These are phyloP conservation scores for Salix udensis DNA, from an alignment of 345 rosid genomes.

Conservation along the genomic window DNA sequence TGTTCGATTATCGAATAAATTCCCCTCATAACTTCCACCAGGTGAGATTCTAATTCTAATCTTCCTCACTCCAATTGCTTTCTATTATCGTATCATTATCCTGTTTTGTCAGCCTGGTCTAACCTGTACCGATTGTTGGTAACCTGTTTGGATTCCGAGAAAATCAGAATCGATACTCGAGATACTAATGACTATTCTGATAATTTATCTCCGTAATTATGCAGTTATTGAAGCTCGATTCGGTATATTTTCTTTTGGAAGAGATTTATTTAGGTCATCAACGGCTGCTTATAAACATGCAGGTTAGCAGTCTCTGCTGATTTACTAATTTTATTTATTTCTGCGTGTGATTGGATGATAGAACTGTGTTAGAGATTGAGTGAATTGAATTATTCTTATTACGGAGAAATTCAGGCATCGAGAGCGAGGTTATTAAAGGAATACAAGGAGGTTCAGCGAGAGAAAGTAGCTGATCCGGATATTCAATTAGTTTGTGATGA, in stretches of 20 bases:
- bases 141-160: background rate
- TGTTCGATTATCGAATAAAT: background rate
- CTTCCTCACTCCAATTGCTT: background rate
- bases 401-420: slow-evolving; percentile 54
- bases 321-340: background rate
- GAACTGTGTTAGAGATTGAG: background rate
- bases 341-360: background rate
- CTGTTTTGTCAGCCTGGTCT: background rate
- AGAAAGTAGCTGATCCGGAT: slow-evolving; percentile 90
- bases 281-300: background rate
- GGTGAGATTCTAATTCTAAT: background rate
- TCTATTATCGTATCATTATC: background rate
- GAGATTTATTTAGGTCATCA: background rate
- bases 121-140: background rate
- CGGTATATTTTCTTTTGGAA: background rate
- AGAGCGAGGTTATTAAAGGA: slow-evolving; percentile 96
- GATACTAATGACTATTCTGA: background rate
- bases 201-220: background rate
- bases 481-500: slow-evolving; percentile 92
- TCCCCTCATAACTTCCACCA: background rate
- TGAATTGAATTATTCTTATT: background rate
- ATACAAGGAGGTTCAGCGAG: slow-evolving; percentile 94
- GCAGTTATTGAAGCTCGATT: background rate
- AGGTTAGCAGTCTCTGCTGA: background rate
- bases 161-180: background rate